Evolutionary conservation across 1,139 yeast species (phyloP), one percentile per base, ranked within the genome.

Genomic region (Arxiozyma telluris): DNA sequence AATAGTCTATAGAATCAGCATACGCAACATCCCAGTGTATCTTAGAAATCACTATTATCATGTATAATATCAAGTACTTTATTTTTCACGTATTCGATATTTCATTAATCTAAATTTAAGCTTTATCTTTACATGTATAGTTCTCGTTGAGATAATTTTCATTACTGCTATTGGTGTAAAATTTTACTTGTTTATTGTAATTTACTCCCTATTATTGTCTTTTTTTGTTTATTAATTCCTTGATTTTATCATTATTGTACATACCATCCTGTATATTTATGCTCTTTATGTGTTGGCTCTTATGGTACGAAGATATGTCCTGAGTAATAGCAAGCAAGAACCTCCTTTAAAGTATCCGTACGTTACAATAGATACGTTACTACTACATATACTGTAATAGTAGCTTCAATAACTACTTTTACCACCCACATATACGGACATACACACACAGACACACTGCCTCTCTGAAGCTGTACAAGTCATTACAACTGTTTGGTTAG

Each of bases 281-380:
- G 49, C 49, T 46, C 49, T 46, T 46, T 46, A 46, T 46, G 49
- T 46, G 49, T 46, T 46, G 49, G 49, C 21, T 45, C 39, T 34
- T 34, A 12, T 34, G 39, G 6, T 34, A 34, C 39, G n/a, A 34
- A 34, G 17, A 6, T 34, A 12, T 34, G 12, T 4, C 6, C n/a
- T 15, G 12, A n/a, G 5, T 12, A 34, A 34, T 12, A 15, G 8
- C 4, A 34, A 34, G n/a, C n/a, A 34, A 34, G n/a, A 34, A 2
- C 1, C 4, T 15, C 17, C n/a, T 12, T 34, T 34, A 34, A 30
- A 34, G 17, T 4, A 12, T 15, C n/a, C 12, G 4, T 34, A 34
- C n/a, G 4, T 12, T 12, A 15, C n/a, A 34, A 12, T n/a, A 15
- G 6, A 34, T 6, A 34, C 12, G 6, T 1, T 34, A 34, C 12